Base-by-base conservation (phyloP, 2,329 filamentous ascomycete genomes). In the Fusarium succisae region DNA sequence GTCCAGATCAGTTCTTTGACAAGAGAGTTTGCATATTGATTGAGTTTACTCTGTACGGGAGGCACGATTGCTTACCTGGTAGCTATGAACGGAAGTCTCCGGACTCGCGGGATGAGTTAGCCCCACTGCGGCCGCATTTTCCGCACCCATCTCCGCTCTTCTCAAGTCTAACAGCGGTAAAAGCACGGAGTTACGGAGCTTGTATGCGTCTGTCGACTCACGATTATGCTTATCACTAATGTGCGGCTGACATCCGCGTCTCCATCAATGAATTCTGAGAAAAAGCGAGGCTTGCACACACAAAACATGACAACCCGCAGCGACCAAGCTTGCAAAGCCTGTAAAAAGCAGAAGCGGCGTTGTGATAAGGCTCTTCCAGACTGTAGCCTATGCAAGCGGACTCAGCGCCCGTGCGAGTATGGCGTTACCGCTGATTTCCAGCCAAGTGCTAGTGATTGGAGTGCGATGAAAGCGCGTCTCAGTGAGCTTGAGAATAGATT, bases 251-350 rank as follows among this genome's bases (percentile, higher is more conserved):
- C 17, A 24, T 53, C 32, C 30, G 30, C 48, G 0, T 26, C 17
- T 8, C 12, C 6, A 5, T 28, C 7, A 5, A 18, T 18, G 1
- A 15, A 54, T n/a, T 26, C 26, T 28, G 9, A 8, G 6, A 35
- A 35, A 26, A 37, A 22, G 0, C 13, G 0, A 24, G 17, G 15
- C 5, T 6, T 17, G 22, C 30, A 35, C 14, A 3, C 30, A 32
- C 48, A 8, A 24, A 24, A 9, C 7, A 54, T 54, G 50, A 5
- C 50, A 38, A 26, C 2, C 5, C 35, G 24, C 3, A n/a, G 35
- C 6, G 51, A 28, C 7, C 51, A 54, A 54, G 51, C 51, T 2
- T 54, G 24, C 14, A 54, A 54, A 39, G 35, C 24, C 5, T 28
- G 35, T 6, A 54, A 54, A 10, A 54, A 54, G 24, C 35, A 39